A percentile compares a stretch with the other conserved stretches of the same genome.
Conservation (phyloP, 495 filamentous ascomycete species). For the Hypoxylon subgilvum region DNA sequence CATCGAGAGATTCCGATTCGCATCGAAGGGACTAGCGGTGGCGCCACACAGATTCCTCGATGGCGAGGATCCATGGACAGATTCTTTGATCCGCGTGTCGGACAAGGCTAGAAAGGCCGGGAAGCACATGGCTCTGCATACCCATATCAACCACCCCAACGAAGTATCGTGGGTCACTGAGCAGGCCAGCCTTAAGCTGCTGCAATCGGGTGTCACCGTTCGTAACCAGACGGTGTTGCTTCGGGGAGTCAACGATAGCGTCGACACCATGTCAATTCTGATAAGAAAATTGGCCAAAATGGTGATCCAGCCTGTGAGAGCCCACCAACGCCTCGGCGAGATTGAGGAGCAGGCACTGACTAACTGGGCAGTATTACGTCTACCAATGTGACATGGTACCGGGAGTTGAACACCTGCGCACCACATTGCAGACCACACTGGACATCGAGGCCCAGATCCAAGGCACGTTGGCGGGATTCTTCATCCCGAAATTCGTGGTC, state of each 20-base stretch:
- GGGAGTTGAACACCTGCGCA: conserved; percentile 65
- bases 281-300: conserved; percentile 60
- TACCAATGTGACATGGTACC: conserved; percentile 66
- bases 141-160: conserved; percentile 66
- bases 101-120: conserved; percentile 54
- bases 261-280: conserved; percentile 57
- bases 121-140: conserved; percentile 65
- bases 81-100: conserved; percentile 54
- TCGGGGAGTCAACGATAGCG: conserved; percentile 61
- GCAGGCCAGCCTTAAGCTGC: conserved; percentile 56
- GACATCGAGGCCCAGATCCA: conserved; percentile 60
- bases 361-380: conserved; percentile 58
- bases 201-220: conserved; percentile 56
- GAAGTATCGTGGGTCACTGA: conserved; percentile 66
- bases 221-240: conserved; percentile 61
- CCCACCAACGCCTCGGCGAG: conserved; percentile 8
- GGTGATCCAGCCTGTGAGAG: conserved; percentile 54
- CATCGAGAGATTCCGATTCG: conserved; percentile 61
- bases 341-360: conserved; percentile 24
- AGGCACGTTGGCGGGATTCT: conserved; percentile 64
- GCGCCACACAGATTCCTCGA: conserved; percentile 59
- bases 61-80: conserved; percentile 56
- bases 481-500: conserved; percentile 64
- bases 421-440: conserved; percentile 61
- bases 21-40: conserved; percentile 63